Evolutionary conservation across 73 alveolate species (phyloP).

Genomic region (Paramecium tetraurelia): DNA sequence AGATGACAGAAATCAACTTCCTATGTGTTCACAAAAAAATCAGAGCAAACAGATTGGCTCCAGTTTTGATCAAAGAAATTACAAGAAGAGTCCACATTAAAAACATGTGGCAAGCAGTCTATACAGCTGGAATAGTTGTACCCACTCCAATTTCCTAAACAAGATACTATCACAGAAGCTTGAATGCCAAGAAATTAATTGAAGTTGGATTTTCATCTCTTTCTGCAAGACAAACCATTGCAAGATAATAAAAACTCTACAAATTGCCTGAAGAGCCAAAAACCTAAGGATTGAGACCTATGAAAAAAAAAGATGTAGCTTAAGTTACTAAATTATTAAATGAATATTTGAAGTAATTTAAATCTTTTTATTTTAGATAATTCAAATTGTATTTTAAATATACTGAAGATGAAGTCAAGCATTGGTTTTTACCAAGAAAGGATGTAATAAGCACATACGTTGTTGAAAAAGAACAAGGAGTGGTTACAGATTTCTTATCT

Average conservation of each 20-base stretch:
- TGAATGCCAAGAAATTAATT: slow-evolving; percentile 95
- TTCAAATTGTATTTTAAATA: slow-evolving; percentile 70
- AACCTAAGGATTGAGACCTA: slow-evolving; percentile 83
- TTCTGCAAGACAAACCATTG: slow-evolving; percentile 77
- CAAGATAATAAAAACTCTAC: slow-evolving; percentile 77
- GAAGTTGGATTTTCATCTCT: slow-evolving; percentile 84
- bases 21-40: slow-evolving; percentile 97
- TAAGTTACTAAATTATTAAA: slow-evolving; percentile 72
- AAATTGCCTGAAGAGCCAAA: slow-evolving; percentile 87
- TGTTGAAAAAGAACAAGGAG: slow-evolving; percentile 82
- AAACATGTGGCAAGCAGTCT: slow-evolving; percentile 96
- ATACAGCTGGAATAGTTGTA: slow-evolving; percentile 90
- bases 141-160: slow-evolving; percentile 89
- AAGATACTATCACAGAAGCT: slow-evolving; percentile 94
- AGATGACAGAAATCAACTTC: slow-evolving; percentile 97
- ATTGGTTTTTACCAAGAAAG: slow-evolving; percentile 84
- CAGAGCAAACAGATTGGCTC: slow-evolving; percentile 96
- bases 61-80: slow-evolving; percentile 94
- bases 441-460: slow-evolving; percentile 90
- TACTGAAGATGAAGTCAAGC: slow-evolving; percentile 82
- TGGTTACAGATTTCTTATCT: slow-evolving; percentile 94
- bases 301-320: slow-evolving; percentile 87
- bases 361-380: not conserved
- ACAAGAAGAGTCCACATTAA: slow-evolving; percentile 95
- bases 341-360: slow-evolving; percentile 66